These are phyloP conservation scores for Wickerhamiella spandovensis DNA, from an alignment of 805 yeast genomes.

Conservation along the genomic window DNA sequence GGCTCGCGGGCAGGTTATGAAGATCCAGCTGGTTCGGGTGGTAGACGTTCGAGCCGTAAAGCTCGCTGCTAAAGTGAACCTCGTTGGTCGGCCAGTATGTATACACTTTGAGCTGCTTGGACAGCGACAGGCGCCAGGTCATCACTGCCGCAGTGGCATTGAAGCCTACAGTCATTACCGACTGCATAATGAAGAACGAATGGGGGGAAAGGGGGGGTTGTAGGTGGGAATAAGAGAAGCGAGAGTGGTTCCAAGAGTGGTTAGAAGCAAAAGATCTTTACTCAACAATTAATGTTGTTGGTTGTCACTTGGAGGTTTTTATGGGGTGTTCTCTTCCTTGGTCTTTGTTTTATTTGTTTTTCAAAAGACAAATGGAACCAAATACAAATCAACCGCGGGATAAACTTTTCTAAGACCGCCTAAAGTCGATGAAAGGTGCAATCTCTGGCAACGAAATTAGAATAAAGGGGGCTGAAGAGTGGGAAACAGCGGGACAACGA, in stretches of 20 bases:
- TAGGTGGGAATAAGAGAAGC: neutral
- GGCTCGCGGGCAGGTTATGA: constrained; percentile 6
- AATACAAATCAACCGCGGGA: no score
- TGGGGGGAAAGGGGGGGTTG: neutral
- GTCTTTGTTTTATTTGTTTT: no score
- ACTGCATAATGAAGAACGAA: neutral
- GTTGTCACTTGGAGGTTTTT: no score
- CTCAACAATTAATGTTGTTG: no score
- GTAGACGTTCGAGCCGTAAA: constrained; percentile 9
- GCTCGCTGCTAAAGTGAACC: constrained; percentile 12
- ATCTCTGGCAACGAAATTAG: neutral
- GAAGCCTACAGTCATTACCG: constrained; percentile 17
- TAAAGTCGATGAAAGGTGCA: no score
- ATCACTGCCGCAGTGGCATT: constrained; percentile 19
- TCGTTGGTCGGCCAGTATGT: constrained; percentile 20
- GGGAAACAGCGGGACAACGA: no score
- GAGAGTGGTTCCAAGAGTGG: neutral
- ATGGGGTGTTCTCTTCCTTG: no score
- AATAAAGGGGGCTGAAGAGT: no score
- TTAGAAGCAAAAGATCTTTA: neutral
- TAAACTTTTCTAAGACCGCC: no score
- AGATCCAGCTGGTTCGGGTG: constrained; percentile 15
- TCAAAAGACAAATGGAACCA: no score
- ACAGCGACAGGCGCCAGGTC: constrained; percentile 16
- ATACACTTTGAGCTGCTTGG: constrained; percentile 11